phyloP scores from a whole-genome alignment of 2,329 filamentous ascomycete species.

The Mycocentrospora acerina region DNA sequence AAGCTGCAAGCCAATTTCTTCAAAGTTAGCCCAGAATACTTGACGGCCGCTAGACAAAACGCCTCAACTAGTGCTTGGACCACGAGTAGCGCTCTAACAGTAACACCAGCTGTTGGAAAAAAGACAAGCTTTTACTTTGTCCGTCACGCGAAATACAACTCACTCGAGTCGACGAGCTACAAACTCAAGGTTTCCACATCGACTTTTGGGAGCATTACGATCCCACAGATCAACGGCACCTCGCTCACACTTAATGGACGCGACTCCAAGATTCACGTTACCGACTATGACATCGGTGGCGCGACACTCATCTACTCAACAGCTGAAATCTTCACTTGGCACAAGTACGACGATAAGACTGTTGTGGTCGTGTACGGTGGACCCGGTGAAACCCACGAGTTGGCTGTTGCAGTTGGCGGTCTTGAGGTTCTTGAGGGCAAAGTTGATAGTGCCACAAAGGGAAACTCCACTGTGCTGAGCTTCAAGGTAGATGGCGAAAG shows the following conservation, averaged over 20 bases:
- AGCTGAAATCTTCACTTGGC: conserved; percentile 69
- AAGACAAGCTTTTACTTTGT: conserved; percentile 64
- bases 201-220: conserved; percentile 54
- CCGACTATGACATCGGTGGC: conserved; percentile 65
- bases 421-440: conserved; percentile 46
- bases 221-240: conserved; percentile 61
- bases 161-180: conserved; percentile 59
- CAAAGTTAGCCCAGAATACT: conserved; percentile 69
- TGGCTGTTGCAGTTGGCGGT: conserved; percentile 50
- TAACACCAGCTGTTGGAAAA: conserved; percentile 63
- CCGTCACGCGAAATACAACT: conserved; percentile 67
- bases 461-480: conserved; percentile 51
- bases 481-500: conserved; percentile 59
- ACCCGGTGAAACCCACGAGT: conserved; percentile 62
- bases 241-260: conserved; percentile 60
- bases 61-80: conserved; percentile 33
- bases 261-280: conserved; percentile 68
- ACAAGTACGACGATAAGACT: conserved; percentile 61
- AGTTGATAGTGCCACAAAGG: conserved; percentile 41
- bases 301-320: conserved; percentile 65
- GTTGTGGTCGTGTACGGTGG: conserved; percentile 66
- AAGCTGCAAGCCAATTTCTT: conserved; percentile 77
- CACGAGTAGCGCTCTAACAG: conserved; percentile 53
- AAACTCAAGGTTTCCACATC: conserved; percentile 63
- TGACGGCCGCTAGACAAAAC: conserved; percentile 50